Conservation (phyloP, 192 early-diverging fungal species). For the Jimgerdemannia flammicorona region DNA sequence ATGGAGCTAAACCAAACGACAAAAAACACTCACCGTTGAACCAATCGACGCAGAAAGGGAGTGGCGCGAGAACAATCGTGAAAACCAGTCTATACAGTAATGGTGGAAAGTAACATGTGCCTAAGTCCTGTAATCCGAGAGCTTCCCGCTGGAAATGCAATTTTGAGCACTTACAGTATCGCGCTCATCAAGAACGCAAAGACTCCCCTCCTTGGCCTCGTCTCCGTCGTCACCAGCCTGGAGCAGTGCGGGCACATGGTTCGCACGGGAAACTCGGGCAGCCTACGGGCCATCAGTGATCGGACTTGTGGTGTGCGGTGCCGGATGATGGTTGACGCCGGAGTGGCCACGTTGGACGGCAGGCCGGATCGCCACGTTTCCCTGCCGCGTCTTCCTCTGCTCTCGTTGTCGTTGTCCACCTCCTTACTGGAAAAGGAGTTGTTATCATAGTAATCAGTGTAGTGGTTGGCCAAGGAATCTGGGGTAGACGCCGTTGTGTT, state of each 20-base stretch:
- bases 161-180: not conserved
- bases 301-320: not conserved
- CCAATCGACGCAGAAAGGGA: not conserved
- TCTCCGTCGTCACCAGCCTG: not conserved
- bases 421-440: not conserved
- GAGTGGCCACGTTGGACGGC: not conserved
- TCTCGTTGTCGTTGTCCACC: not conserved
- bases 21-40: not conserved
- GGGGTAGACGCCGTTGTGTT: not conserved
- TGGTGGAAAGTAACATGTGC: too few relatives aligned
- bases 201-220: not conserved
- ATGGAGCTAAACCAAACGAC: too few relatives aligned
- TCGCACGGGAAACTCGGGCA: not conserved
- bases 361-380: not conserved
- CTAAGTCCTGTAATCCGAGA: too few relatives aligned
- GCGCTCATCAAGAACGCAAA: not conserved
- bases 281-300: not conserved
- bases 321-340: not conserved
- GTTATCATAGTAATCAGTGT: not conserved
- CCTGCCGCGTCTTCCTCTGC: not conserved
- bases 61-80: not conserved
- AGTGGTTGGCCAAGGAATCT: not conserved
- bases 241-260: not conserved
- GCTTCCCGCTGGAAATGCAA: too few relatives aligned
- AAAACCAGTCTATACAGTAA: not conserved